phyloP scores from a whole-genome alignment of 768 basidiomycete species.

The Boletus rubropictus region DNA sequence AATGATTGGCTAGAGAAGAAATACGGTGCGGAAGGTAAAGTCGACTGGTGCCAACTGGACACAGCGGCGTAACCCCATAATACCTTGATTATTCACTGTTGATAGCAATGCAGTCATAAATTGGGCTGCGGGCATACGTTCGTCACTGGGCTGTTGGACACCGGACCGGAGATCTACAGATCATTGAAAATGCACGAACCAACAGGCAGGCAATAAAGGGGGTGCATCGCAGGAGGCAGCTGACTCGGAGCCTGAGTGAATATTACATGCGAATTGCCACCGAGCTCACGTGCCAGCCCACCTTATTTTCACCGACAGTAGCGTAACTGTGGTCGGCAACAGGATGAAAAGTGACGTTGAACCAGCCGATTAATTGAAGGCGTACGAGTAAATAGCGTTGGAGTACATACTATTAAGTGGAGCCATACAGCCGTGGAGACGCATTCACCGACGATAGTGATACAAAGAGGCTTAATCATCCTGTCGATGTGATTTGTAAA shows the following conservation, averaged over 20 bases:
- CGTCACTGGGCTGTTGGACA: conserved; percentile 1
- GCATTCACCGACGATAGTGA: conserved; percentile 28
- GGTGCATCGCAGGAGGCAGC: background rate
- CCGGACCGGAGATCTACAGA: conserved; percentile 22
- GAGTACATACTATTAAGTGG: conserved; percentile 30
- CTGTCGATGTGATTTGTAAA: conserved; percentile 25
- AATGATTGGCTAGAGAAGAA: conserved; percentile 81
- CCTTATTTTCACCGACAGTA: conserved; percentile 28
- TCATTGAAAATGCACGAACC: conserved; percentile 26
- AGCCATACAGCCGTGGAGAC: conserved; percentile 19
- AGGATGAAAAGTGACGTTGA: conserved; percentile 18
- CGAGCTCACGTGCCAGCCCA: conserved; percentile 24
- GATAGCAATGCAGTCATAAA: conserved; percentile 20
- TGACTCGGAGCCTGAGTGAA: conserved; percentile 14
- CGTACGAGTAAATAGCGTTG: conserved; percentile 31
- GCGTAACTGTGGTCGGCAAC: too few relatives aligned
- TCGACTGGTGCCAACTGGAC: conserved; percentile 66
- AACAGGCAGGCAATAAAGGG: conserved; percentile 4
- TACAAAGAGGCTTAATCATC: conserved; percentile 29
- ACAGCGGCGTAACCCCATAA: conserved; percentile 15
- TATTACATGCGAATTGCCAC: conserved; percentile 11
- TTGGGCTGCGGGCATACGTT: conserved; percentile 22
- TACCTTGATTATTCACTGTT: conserved; percentile 23
- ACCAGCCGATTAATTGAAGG: conserved; percentile 24
- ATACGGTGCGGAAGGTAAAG: conserved; percentile 65